Conservation (phyloP, 2,329 filamentous ascomycete genomes). For the Exutisphaerella laricina region DNA sequence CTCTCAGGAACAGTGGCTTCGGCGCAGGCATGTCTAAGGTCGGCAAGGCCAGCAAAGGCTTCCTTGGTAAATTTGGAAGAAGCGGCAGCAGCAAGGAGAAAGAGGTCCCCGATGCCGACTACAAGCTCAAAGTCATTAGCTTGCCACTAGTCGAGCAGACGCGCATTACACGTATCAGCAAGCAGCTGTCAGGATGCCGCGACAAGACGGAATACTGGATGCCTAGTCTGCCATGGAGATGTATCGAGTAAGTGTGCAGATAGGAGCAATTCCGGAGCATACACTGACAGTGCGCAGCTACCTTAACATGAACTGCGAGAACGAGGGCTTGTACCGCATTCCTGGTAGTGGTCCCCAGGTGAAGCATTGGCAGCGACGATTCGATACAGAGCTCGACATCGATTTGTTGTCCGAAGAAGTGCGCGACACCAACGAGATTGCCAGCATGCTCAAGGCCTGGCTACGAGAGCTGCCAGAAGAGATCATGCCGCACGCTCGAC, state of each 20-base stretch:
- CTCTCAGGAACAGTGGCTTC: conserved; percentile 25
- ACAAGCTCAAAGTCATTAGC: conserved; percentile 79
- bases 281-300: conserved; percentile 49
- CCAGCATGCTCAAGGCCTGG: conserved; percentile 95
- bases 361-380: conserved; percentile 87
- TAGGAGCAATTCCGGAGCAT: too few relatives aligned
- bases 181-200: conserved; percentile 75
- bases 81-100: conserved; percentile 59
- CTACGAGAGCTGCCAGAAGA: conserved; percentile 91
- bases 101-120: conserved; percentile 66
- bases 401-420: conserved; percentile 83
- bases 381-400: conserved; percentile 76
- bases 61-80: conserved; percentile 29
- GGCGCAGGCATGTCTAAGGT: conserved; percentile 28
- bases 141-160: conserved; percentile 82
- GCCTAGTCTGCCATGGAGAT: conserved; percentile 90
- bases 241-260: conserved; percentile 63
- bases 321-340: conserved; percentile 88
- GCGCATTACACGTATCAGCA: conserved; percentile 84
- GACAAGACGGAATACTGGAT: conserved; percentile 99
- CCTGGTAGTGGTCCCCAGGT: conserved; percentile 86
- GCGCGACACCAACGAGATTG: conserved; percentile 94
- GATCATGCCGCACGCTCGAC: conserved; percentile 77
- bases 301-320: conserved; percentile 89
- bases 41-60: conserved; percentile 20